These are phyloP conservation scores for Bipolaris cookei DNA, from an alignment of 2,329 filamentous ascomycete genomes.

Conservation along the genomic window DNA sequence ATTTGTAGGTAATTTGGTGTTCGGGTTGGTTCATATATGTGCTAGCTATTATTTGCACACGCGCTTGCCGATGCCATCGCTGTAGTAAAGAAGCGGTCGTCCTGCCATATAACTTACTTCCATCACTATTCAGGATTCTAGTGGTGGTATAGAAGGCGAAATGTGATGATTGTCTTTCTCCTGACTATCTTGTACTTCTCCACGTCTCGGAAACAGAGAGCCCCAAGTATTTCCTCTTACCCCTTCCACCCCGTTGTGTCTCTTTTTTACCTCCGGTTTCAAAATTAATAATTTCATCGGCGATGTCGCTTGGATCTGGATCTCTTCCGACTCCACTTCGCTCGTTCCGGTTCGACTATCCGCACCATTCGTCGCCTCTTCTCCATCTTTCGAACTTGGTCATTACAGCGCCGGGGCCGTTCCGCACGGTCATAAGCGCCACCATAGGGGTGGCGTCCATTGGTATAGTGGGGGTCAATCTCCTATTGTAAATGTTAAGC, in stretches of 20 bases:
- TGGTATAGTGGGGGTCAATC: constrained; percentile 22
- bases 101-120: neutral
- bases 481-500: constrained; percentile 18
- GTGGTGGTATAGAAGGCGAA: constrained; percentile 1
- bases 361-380: constrained; percentile 13
- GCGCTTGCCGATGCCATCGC: neutral
- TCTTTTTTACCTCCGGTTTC: neutral
- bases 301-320: neutral
- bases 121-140: neutral
- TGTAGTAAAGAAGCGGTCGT: neutral
- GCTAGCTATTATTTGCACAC: neutral
- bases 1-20: neutral
- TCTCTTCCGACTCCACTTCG: constrained; percentile 3
- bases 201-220: constrained; percentile 28
- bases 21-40: neutral
- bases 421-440: constrained; percentile 7
- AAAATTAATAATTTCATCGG: neutral
- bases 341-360: constrained; percentile 12
- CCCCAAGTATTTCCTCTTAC: constrained; percentile 32
- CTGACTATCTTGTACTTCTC: neutral
- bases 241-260: neutral
- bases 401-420: neutral
- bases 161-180: constrained; percentile 4
- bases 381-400: neutral
- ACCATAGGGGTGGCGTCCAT: constrained; percentile 15